phyloP scores from a whole-genome alignment of 345 rosid genomes.

The Heritiera littoralis region DNA sequence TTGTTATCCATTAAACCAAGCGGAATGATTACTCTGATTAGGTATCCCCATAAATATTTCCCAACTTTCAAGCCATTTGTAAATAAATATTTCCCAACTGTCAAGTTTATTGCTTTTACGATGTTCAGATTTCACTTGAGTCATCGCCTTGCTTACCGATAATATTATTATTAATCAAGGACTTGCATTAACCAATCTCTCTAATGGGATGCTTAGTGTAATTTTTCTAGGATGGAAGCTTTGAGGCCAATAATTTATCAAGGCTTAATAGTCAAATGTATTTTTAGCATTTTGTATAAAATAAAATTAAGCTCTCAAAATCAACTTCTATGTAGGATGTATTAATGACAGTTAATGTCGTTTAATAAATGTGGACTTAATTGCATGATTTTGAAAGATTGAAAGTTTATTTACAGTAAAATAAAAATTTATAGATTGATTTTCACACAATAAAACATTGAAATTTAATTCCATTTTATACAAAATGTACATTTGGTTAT shows the following conservation, averaged over 20 bases:
- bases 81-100: conserved; percentile 73
- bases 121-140: not conserved
- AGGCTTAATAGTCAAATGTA: not conserved
- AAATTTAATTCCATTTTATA: not conserved
- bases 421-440: too few relatives aligned
- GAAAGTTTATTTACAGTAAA: too few relatives aligned
- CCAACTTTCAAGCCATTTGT: not conserved
- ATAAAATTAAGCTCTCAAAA: too few relatives aligned
- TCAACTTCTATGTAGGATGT: too few relatives aligned
- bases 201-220: not conserved
- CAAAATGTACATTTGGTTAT: too few relatives aligned
- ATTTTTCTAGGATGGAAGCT: not conserved
- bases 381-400: too few relatives aligned
- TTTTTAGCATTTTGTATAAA: too few relatives aligned
- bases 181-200: not conserved
- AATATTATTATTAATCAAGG: not conserved
- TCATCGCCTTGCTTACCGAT: not conserved
- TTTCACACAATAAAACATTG: not conserved
- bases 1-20: conserved; percentile 59
- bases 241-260: not conserved
- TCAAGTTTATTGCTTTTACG: conserved; percentile 14
- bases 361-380: too few relatives aligned
- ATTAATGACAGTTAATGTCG: too few relatives aligned
- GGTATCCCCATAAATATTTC: conserved; percentile 36
- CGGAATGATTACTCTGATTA: conserved; percentile 58